Evolutionary conservation across 768 basidiomycete species (phyloP), one percentile per base, ranked within the genome.

Genomic region (Boletus rubropictus): DNA sequence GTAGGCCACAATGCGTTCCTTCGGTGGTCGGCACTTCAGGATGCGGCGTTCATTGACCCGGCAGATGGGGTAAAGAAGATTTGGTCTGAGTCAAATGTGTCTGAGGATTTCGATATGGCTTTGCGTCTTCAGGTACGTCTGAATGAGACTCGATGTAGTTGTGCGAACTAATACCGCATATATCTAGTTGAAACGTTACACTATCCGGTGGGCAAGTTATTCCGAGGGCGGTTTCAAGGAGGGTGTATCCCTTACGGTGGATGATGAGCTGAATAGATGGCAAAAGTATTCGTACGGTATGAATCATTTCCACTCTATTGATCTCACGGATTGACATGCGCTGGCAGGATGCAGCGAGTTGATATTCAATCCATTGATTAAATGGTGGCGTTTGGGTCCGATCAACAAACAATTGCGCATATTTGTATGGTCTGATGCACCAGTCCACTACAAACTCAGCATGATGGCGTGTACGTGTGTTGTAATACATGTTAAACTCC

Each of bases 181-280:
- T 31, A 3, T 15, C 5, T 17, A 56, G 60, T 36, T 62, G 52
- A 62, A 49, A 37, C 47, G 46, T 6, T 64, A 64, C 22, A 22
- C 10, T 3, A 62, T 67, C 35, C 81, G 57, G 9, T 71, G 87
- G 90, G 85, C 90, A n/a, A 87, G 85, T 1, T 95, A 94, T 62
- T 86, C 83, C 3, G 74, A 86, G 14, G 86, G 89, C 37, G 88
- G 82, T 0, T 94, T 94, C 76, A 87, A 93, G 69, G 92, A 96
- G 60, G 92, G 92, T 53, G 91, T 96, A n/a, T 89, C 86, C 1
- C 70, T 96, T 2, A 93, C 92, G 0, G 84, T 83, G 48, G 89
- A 92, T 46, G 92, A 96, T 59, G 92, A 96, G 60, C 67, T 96
- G n/a, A 93, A 93, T 60, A 65, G 92, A 7, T 96, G 92, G 92